Percentiles rank a stretch among this genome's conserved stretches.
phyloP scores from a whole-genome alignment of 345 rosid species.

The Eucalyptus cloeziana region DNA sequence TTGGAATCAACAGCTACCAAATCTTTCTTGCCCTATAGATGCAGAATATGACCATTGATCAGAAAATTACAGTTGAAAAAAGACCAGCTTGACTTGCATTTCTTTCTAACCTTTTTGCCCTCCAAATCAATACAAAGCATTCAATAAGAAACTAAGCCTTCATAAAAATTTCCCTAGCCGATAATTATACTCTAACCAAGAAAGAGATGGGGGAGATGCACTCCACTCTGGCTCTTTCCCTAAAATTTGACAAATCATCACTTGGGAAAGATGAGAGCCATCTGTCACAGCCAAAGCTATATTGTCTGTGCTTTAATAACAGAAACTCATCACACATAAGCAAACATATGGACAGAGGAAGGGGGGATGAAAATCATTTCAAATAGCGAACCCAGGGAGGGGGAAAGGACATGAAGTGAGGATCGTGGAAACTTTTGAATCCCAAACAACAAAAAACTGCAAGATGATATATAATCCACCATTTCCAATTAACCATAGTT shows the following conservation, averaged over 20 bases:
- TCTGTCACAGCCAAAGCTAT: neutral
- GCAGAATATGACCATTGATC: neutral
- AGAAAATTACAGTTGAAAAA: neutral
- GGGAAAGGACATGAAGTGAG: neutral
- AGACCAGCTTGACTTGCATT: neutral
- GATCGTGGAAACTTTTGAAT: neutral
- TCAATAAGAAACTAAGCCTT: neutral
- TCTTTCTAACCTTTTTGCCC: neutral
- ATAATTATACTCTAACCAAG: neutral
- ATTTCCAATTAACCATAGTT: neutral
- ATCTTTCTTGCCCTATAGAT: constrained; percentile 73
- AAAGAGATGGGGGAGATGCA: neutral
- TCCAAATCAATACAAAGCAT: neutral
- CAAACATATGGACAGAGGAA: neutral
- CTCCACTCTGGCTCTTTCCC: neutral
- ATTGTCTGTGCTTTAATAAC: neutral
- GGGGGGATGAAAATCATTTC: neutral
- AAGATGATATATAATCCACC: neutral
- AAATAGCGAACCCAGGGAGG: neutral
- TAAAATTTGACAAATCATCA: neutral
- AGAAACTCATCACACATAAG: neutral
- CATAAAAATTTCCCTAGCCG: neutral
- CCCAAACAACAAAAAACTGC: neutral
- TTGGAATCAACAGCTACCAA: constrained; percentile 61
- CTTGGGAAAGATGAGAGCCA: neutral